A percentile compares a stretch with the other conserved stretches of the same genome.
phyloP scores from a whole-genome alignment of 2,329 filamentous ascomycete genomes.

The Elsinoe arachidis region DNA sequence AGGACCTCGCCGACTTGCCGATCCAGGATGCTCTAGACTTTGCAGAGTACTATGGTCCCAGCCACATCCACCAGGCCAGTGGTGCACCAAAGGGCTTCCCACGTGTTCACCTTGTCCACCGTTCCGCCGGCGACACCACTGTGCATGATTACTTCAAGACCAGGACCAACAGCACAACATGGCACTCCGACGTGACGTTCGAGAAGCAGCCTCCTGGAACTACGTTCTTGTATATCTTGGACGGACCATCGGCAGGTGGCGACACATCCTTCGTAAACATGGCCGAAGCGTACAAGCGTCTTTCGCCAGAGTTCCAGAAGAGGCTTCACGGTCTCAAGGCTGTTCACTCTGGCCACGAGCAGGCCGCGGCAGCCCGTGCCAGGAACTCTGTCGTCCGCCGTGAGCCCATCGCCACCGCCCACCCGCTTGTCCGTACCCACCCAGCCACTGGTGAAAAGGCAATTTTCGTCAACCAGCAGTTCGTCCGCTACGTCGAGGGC shows the following conservation, averaged over 20 bases:
- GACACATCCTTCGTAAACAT: constrained; percentile 78
- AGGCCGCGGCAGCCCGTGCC: constrained; percentile 60
- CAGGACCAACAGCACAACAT: constrained; percentile 72
- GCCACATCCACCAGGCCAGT: constrained; percentile 73
- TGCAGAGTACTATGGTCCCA: constrained; percentile 68
- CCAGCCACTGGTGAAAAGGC: constrained; percentile 75
- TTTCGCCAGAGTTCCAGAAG: constrained; percentile 71
- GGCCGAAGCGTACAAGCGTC: constrained; percentile 69
- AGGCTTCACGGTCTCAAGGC: constrained; percentile 72
- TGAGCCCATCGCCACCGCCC: constrained; percentile 64
- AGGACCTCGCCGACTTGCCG: constrained; percentile 57
- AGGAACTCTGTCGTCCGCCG: constrained; percentile 63
- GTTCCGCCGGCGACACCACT: constrained; percentile 55
- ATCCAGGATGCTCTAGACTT: constrained; percentile 62
- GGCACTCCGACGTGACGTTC: constrained; percentile 85
- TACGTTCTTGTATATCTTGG: constrained; percentile 82
- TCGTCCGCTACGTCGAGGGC: constrained; percentile 72
- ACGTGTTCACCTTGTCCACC: constrained; percentile 70
- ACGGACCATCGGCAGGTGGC: constrained; percentile 68
- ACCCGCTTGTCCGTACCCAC: constrained; percentile 74
- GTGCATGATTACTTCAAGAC: constrained; percentile 55
- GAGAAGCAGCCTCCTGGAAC: constrained; percentile 83
- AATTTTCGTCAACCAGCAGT: constrained; percentile 74
- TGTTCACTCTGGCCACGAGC: constrained; percentile 71
- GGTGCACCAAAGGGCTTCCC: constrained; percentile 66